A percentile compares a stretch with the other conserved stretches of the same genome.
Evolutionary conservation across 495 filamentous ascomycete species (phyloP).

Genomic region (Durotheca rogersii): DNA sequence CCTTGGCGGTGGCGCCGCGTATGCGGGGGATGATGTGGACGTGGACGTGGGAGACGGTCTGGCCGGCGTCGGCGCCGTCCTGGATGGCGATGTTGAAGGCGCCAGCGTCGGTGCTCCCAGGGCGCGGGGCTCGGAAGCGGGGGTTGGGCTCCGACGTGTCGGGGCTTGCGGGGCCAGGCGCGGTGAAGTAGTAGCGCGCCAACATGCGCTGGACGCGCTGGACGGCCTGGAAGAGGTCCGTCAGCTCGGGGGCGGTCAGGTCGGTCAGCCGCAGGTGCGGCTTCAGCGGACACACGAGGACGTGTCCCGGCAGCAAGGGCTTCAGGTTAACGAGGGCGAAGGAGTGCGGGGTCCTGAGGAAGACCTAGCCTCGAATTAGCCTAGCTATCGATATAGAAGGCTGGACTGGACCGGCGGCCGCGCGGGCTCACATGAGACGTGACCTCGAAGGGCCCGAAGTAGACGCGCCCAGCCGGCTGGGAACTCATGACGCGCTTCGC

Average conservation of each 20-base stretch:
- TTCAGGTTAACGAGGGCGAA: slow-evolving; percentile 93
- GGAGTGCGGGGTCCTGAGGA: slow-evolving; percentile 74
- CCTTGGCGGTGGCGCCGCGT: slow-evolving; percentile 43
- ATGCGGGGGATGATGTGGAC: slow-evolving; percentile 86
- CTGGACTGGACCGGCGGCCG: no score
- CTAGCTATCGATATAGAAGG: no score
- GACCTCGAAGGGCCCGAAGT: slow-evolving; percentile 66
- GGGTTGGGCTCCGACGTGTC: no score
- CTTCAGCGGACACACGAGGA: slow-evolving; percentile 71
- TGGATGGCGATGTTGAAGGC: slow-evolving; percentile 91
- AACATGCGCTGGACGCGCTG: slow-evolving; percentile 78
- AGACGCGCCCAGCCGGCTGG: slow-evolving; percentile 38
- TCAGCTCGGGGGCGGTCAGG: slow-evolving; percentile 69
- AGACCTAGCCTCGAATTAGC: no score
- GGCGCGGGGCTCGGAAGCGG: not conserved
- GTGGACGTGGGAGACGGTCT: slow-evolving; percentile 89
- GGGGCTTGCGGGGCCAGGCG: no score
- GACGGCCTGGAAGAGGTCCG: slow-evolving; percentile 82
- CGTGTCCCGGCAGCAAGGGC: slow-evolving; percentile 89
- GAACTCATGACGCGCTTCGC: slow-evolving; percentile 22
- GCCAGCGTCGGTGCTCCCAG: slow-evolving; percentile 39
- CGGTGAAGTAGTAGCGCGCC: slow-evolving; percentile 65
- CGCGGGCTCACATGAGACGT: slow-evolving; percentile 54
- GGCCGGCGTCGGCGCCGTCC: slow-evolving; percentile 84
- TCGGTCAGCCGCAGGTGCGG: slow-evolving; percentile 72